phyloP scores from a whole-genome alignment of 73 alveolate species.

The Stentor coeruleus region DNA sequence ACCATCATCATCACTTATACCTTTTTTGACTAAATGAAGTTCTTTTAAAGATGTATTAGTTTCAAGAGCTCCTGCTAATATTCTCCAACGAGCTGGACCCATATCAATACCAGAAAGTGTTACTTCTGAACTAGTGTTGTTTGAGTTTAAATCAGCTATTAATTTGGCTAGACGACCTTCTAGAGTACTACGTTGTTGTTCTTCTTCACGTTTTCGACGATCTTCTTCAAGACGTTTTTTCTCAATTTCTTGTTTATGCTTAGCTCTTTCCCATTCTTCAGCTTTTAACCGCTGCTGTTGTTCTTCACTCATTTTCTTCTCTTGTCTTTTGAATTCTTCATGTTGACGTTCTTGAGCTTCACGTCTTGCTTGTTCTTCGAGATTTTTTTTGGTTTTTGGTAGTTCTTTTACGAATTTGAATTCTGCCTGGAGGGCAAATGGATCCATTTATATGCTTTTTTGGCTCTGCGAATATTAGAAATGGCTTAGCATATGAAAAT shows the following conservation, averaged over 20 bases:
- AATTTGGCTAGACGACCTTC: constrained; percentile 35
- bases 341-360: constrained; percentile 4
- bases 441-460: too few relatives aligned
- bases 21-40: constrained; percentile 16
- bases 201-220: constrained; percentile 28
- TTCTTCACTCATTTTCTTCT: not conserved
- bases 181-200: not conserved
- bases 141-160: constrained; percentile 24
- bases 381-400: not conserved
- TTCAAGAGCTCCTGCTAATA: constrained; percentile 11
- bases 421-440: not conserved
- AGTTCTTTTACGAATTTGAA: not conserved
- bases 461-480: too few relatives aligned
- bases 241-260: constrained; percentile 18
- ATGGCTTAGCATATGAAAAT: too few relatives aligned
- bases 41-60: not conserved
- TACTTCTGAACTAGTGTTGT: not conserved
- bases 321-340: not conserved
- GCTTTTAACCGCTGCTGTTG: constrained; percentile 8
- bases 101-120: constrained; percentile 23
- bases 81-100: constrained; percentile 25
- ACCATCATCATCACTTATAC: constrained; percentile 23
- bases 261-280: not conserved
- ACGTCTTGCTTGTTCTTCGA: not conserved
- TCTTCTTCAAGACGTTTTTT: constrained; percentile 33